These are phyloP conservation scores for Themeda triandra DNA, from an alignment of 176 grass and related monocot species.

Conservation along the genomic window DNA sequence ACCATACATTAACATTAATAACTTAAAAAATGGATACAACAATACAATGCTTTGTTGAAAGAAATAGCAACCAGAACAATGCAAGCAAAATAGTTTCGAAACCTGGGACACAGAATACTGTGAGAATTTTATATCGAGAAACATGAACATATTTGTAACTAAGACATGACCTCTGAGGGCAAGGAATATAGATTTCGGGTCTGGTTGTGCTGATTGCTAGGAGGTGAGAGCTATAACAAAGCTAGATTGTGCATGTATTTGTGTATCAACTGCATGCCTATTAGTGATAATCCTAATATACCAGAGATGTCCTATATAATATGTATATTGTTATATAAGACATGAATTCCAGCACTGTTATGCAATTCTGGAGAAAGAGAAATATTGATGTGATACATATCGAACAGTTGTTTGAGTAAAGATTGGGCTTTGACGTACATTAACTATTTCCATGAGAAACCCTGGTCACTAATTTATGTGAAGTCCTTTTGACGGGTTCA, in stretches of 20 bases:
- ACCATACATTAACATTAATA: slow-evolving; percentile 1
- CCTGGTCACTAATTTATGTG: not conserved
- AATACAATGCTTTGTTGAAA: not conserved
- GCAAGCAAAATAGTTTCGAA: not conserved
- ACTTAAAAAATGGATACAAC: not conserved
- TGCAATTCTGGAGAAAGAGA: slow-evolving; percentile 5
- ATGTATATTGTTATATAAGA: not conserved
- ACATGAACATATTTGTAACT: not conserved
- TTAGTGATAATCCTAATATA: slow-evolving; percentile 16
- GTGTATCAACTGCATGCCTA: not conserved
- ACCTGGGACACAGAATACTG: not conserved
- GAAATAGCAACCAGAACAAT: slow-evolving; percentile 12
- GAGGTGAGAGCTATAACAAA: slow-evolving; percentile 17
- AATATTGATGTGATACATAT: slow-evolving; percentile 5
- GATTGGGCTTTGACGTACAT: not conserved
- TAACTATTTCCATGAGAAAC: not conserved
- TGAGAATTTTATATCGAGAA: not conserved
- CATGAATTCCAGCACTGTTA: slow-evolving; percentile 4
- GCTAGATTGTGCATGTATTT: not conserved
- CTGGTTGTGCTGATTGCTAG: not conserved
- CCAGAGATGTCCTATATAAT: not conserved
- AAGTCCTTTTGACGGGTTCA: slow-evolving; percentile 18
- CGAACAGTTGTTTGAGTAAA: not conserved
- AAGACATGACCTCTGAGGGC: not conserved
- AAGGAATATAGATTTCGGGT: not conserved